phyloP scores from a whole-genome alignment of 768 basidiomycete species.

The Pleurotus sapidus region DNA sequence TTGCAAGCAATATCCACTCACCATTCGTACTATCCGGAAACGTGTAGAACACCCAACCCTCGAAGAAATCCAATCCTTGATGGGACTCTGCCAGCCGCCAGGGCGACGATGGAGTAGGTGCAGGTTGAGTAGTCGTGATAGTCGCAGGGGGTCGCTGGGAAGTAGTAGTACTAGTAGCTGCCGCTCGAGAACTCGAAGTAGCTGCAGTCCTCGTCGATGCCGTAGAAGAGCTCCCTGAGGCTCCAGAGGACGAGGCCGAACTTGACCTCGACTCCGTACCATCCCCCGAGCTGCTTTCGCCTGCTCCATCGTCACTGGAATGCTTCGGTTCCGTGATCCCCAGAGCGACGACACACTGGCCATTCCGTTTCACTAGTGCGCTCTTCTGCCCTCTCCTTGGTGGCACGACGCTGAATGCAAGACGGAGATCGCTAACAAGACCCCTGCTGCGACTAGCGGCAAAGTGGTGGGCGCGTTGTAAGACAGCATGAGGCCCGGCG shows the following conservation, averaged over 20 bases:
- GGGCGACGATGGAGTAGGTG: slow-evolving; percentile 33
- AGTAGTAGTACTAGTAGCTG: slow-evolving; percentile 16
- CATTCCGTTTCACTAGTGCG: slow-evolving; percentile 17
- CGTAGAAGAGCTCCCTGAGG: not conserved
- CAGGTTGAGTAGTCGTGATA: no score
- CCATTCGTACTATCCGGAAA: slow-evolving; percentile 75
- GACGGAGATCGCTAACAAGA: slow-evolving; percentile 66
- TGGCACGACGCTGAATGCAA: slow-evolving; percentile 57
- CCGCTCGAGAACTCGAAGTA: slow-evolving; percentile 7
- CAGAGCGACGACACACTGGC: slow-evolving; percentile 43
- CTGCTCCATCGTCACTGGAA: slow-evolving; percentile 13
- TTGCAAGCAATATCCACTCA: slow-evolving; percentile 16
- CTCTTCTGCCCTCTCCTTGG: slow-evolving; percentile 31
- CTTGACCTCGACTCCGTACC: slow-evolving; percentile 1
- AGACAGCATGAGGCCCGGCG: slow-evolving; percentile 34
- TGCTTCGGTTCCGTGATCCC: slow-evolving; percentile 23
- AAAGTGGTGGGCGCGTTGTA: slow-evolving; percentile 47
- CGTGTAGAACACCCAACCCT: slow-evolving; percentile 76
- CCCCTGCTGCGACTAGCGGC: slow-evolving; percentile 57
- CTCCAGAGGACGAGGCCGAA: slow-evolving; percentile 19
- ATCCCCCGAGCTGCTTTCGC: not conserved
- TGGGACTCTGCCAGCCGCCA: slow-evolving; percentile 62
- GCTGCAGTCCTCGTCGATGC: not conserved
- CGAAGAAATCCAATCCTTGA: slow-evolving; percentile 76
- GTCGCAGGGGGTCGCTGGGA: no score